Evolutionary conservation across 805 yeast genomes (phyloP).

Genomic region (Ogataea kodamae): DNA sequence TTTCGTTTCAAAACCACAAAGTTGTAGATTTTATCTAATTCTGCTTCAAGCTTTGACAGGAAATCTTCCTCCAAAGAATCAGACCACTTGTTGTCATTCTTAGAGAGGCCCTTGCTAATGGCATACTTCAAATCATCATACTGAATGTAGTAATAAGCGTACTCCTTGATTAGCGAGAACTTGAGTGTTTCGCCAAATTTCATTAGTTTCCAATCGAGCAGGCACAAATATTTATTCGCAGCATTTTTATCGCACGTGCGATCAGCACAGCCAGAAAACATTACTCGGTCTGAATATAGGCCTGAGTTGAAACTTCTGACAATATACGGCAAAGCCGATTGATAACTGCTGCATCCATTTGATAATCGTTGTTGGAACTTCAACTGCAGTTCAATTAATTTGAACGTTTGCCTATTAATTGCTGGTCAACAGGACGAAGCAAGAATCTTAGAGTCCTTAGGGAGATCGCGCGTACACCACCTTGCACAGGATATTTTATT

Average conservation of each 20-base stretch:
- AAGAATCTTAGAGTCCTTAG: no score
- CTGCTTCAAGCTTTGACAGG: conserved; percentile 68
- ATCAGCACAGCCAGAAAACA: conserved; percentile 6
- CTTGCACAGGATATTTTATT: no score
- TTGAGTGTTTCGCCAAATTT: conserved; percentile 94
- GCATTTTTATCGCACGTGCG: conserved; percentile 5
- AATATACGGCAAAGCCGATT: no score
- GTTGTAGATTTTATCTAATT: conserved; percentile 88
- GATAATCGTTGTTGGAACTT: no score
- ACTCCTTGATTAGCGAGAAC: conserved; percentile 84
- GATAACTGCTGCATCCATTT: no score
- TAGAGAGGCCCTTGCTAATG: conserved; percentile 62
- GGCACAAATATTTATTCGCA: conserved; percentile 6
- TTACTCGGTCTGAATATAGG: no score
- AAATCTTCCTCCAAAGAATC: conserved; percentile 79
- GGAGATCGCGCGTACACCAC: no score
- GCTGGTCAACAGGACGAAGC: no score
- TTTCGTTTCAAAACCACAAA: conserved; percentile 86
- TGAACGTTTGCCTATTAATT: no score
- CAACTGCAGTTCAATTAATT: no score
- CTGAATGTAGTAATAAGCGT: conserved; percentile 83
- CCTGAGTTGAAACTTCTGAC: no score
- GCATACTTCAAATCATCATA: conserved; percentile 88
- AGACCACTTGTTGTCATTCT: conserved; percentile 62
- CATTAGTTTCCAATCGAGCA: conserved; percentile 42